Evolutionary conservation across 768 basidiomycete species (phyloP), one percentile per base, ranked within the genome.

Genomic region (Boletellus emodensis): DNA sequence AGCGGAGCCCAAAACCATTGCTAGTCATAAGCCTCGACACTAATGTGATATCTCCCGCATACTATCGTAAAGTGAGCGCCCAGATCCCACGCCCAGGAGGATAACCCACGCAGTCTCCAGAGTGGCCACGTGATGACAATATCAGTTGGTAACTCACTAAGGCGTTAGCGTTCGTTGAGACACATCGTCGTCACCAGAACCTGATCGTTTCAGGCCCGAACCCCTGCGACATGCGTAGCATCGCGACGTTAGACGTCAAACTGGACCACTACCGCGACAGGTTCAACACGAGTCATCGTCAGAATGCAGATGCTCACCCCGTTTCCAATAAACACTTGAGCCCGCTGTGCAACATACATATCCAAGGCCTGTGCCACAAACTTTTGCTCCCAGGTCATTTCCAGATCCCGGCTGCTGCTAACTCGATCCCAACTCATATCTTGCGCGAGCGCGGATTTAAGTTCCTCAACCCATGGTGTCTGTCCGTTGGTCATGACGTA

Each of bases 281-380:
- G 37, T 40, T 65, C 20, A 57, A 52, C 33, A 35, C 11, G 30
- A 26, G 28, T 39, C 6, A 11, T 10, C 11, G 8, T 28, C 4
- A 0, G 2, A 34, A 46, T 18, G n/a, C 5, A 32, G 7, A 17
- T 12, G 55, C 77, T 56, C 38, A 79, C 78, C 57, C 80, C 81
- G 44, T 81, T 81, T 1, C 79, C 81, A 33, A 82, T 64, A 49
- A 82, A 75, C 17, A 74, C 69, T 49, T 78, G 72, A 11, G 79
- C 76, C 41, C 68, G 63, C 48, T 72, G 63, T 18, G 72, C 77
- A 32, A 81, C 66, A 43, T 71, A 69, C 77, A 82, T 81, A 56
- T 81, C 80, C 46, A 80, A 48, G 38, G 70, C 72, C 55, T 78
- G 75, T 8, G 67, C 65, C 36, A 77, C 70, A 44, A 70, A 74